Evolutionary conservation across 805 yeast genomes (phyloP), one percentile per base, ranked within the genome.

Genomic region (Wickerhamomyces canadensis): DNA sequence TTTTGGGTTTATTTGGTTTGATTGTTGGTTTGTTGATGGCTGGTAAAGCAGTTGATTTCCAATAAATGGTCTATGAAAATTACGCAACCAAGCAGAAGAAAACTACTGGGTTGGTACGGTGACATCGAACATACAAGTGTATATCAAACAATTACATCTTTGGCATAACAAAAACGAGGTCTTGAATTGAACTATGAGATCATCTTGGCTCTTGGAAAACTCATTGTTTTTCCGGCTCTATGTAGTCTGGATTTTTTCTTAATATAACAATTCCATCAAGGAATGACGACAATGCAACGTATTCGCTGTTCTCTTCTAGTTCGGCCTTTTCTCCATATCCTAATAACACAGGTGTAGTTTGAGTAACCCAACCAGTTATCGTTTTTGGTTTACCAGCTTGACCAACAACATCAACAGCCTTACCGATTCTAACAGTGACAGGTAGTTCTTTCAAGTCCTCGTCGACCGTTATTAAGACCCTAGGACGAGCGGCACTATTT

Each of bases 361-460:
- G 98, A 2, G 99, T 93, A 16, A 93, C 98, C 98, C 98, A 93
- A 26, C 99, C 99, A 4, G 99, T 93, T 33, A 93, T 93, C 11
- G 97, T 89, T 70, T 93, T 93, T 34, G 98, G 99, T 52, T 86
- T 87, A 67, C 99, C 99, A 0, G 98, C 99, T 62, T 91, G 98
- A 24, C 98, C 99, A 44, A 93, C 98, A 27, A 89, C 87, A 59
- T 93, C 98, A 21, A 93, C 98, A 6, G 98, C 98, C 65, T 91
- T 97, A 45, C 99, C 99, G 22, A 93, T 98, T 57, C 99, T 77
- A 9, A 93, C 98, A 49, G 87, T 91, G 9, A 93, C 98, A 68
- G 91, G 91, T 44, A 93, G 66, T 49, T 88, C 78, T 27, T 55
- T 54, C 60, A 91, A 75, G 21, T 83, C 78, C 59, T 89, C 96